These are phyloP conservation scores for Xylariaceae sp. DNA, from an alignment of 2,329 filamentous ascomycete genomes.

Conservation along the genomic window DNA sequence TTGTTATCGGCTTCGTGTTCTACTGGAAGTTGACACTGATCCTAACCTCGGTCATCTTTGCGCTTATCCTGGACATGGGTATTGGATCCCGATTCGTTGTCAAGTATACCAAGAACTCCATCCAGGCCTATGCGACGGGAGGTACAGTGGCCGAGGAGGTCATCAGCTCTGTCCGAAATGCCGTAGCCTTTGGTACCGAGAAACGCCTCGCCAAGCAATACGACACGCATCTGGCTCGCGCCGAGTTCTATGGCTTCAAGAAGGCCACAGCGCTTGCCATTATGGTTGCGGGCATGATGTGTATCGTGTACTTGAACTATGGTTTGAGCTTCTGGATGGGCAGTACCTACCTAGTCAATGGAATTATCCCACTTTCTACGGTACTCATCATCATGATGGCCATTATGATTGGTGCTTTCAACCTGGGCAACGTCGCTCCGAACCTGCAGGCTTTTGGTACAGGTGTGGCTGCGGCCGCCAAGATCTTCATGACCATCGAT, in stretches of 20 bases:
- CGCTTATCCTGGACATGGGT: slow-evolving; percentile 75
- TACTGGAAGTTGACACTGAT: slow-evolving; percentile 95
- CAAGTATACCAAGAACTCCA: slow-evolving; percentile 72
- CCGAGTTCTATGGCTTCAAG: slow-evolving; percentile 72
- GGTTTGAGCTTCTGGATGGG: slow-evolving; percentile 87
- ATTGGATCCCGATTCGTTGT: slow-evolving; percentile 69
- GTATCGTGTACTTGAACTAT: slow-evolving; percentile 81
- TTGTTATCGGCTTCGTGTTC: slow-evolving; percentile 84
- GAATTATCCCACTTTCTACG: slow-evolving; percentile 61
- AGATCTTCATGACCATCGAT: slow-evolving; percentile 94
- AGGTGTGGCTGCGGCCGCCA: slow-evolving; percentile 76
- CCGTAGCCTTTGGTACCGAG: slow-evolving; percentile 89
- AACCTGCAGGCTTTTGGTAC: slow-evolving; percentile 84
- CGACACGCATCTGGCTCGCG: slow-evolving; percentile 66
- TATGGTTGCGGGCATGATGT: slow-evolving; percentile 83
- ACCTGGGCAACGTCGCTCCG: slow-evolving; percentile 80
- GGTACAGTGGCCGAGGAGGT: slow-evolving; percentile 92
- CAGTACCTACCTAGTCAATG: slow-evolving; percentile 65
- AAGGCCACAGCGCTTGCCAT: slow-evolving; percentile 67
- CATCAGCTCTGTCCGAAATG: slow-evolving; percentile 87
- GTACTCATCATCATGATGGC: slow-evolving; percentile 85
- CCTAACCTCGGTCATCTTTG: slow-evolving; percentile 73
- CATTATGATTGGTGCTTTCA: slow-evolving; percentile 90
- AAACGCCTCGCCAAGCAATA: slow-evolving; percentile 87
- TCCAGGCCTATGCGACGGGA: slow-evolving; percentile 76